Base-by-base conservation (phyloP, 2,329 filamentous ascomycete species). In the Alternaria incomplexa region DNA sequence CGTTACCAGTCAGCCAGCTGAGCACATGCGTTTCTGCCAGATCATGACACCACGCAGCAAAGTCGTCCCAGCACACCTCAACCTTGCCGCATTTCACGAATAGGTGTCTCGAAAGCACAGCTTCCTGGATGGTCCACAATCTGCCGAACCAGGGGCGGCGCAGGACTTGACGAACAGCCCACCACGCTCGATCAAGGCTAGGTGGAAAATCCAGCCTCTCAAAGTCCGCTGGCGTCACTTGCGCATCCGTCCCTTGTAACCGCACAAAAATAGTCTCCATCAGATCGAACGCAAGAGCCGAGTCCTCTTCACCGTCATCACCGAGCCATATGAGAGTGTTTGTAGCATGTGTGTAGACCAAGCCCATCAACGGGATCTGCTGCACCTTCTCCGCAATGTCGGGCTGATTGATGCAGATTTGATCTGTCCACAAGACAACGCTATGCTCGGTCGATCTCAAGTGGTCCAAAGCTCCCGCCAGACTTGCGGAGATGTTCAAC, bases 291-390 rank as follows among this genome's bases (percentile, higher is more conserved):
- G 71, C 69, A 28, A 68, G 52, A 1, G 43, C 10, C 5, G 68
- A 58, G 10, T 67, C 59, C n/a, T 70, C 59, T 4, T 44, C 65
- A 7, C 64, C 63, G 1, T 70, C 69, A 12, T 72, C 67, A 20
- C 72, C 73, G 8, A 76, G 56, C 73, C 73, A 76, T 26, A 76
- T 69, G n/a, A 73, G 36, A 1, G 72, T 73, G n/a, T 69, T 73
- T 1, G 70, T 70, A 12, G 74, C 73, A 44, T 72, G 63, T 8
- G 56, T 64, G 23, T 76, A 75, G 8, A 76, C 67, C 51, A 62
- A 26, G 6, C 61, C 63, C 74, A 75, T 76, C 11, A 75, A 28
- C 1, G 73, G 69, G 10, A 75, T 70, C 48, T 75, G 72, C 23
- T 67, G 53, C 40, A 61, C 67, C 51, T 74, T 75, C 23, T 76